These are phyloP conservation scores for Naegleria gruberi DNA, from an alignment of 208 protist genomes.

Conservation along the genomic window DNA sequence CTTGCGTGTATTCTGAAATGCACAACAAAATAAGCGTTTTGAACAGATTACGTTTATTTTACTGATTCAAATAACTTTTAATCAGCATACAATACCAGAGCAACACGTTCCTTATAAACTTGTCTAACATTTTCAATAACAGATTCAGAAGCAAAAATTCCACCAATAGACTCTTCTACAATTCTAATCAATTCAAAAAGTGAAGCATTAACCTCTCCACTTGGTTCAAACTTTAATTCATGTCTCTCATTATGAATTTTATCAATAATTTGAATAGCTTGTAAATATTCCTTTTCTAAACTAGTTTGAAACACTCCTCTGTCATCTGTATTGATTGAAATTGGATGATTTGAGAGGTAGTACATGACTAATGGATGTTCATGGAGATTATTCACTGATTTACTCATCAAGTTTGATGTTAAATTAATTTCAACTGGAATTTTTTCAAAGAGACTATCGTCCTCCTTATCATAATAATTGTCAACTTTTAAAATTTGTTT, in stretches of 20 bases:
- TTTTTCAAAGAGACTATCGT: slow-evolving; percentile 33
- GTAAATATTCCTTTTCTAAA: slow-evolving; percentile 45
- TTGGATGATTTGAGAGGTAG: background rate
- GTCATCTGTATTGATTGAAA: slow-evolving; percentile 46
- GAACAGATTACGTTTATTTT: too few species aligned
- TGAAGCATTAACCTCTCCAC: background rate
- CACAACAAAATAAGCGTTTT: too few species aligned
- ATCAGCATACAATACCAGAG: background rate
- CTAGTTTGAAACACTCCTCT: slow-evolving; percentile 65
- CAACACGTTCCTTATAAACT: background rate
- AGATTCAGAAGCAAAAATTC: background rate
- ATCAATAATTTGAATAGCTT: background rate
- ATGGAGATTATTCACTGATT: background rate
- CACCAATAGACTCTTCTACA: background rate
- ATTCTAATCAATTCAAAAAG: background rate
- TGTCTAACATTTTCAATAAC: background rate
- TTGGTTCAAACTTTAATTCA: background rate
- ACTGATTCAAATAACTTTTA: background rate
- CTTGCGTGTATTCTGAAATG: too few species aligned
- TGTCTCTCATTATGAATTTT: background rate
- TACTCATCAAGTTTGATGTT: slow-evolving; percentile 63
- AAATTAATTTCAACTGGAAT: slow-evolving; percentile 69
- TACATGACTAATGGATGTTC: slow-evolving; percentile 9
- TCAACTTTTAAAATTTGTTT: background rate
- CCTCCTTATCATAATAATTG: background rate